Evolutionary conservation across 345 rosid genomes (phyloP), one percentile per base, ranked within the genome.

Genomic region (Populus ilicifolia): DNA sequence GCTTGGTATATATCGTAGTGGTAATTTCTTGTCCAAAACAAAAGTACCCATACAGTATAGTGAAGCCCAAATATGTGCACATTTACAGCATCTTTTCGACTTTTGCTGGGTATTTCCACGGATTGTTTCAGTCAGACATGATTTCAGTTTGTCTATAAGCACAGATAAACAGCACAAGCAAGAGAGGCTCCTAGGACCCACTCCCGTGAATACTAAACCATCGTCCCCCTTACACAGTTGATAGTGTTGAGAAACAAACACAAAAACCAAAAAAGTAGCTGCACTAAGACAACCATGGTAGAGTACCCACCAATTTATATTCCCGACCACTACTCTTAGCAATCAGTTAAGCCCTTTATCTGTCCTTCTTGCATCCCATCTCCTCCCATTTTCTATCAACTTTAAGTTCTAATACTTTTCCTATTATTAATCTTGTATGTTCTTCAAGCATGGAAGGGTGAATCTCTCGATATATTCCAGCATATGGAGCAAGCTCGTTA

Each of bases 281-380:
- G 69, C 80, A 77, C 56, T 68, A 54, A 67, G 79, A 76, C 82
- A 79, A 80, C 70, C 70, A 77, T 39, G 84, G 76, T 84, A 81
- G 84, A 76, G 88, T 78, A 82, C 79, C 86, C 85, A 80, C 85
- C 89, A 77, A 70, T 76, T 81, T 86, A 84, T 73, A 87, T 88
- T 79, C 83, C 75, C 50, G 59, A n/a, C 75, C 67, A 78, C 30
- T 64, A 78, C 39, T 54, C 52, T 20, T 75, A 84, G 77, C 78
- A 80, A 74, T 64, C 81, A 27, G 69, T 35, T 73, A 69, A 39
- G 44, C 13, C 21, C 43, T 16, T 43, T 25, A 2, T 23, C 71
- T 63, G 30, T 23, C 61, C 27, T 64, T 43, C 77, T 65, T 76
- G 59, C 70, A 21, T 43, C 70, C 5, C 41, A 17, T 54, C 48